These are phyloP conservation scores for Calonectria honghensis DNA, from an alignment of 2,329 filamentous ascomycete genomes.

Conservation along the genomic window DNA sequence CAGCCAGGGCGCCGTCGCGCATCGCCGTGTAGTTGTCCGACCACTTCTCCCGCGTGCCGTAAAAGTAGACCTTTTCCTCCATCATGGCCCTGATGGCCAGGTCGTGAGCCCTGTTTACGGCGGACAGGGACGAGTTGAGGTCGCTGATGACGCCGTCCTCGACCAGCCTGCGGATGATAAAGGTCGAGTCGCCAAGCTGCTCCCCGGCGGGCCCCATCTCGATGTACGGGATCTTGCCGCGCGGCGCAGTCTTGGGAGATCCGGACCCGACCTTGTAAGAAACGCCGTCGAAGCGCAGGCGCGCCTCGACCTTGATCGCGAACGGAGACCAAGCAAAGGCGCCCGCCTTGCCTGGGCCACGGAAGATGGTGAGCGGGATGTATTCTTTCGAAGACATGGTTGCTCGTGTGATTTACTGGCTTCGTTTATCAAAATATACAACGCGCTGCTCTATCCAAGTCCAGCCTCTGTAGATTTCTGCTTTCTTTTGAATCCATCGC, in stretches of 20 bases:
- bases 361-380: conserved; percentile 63
- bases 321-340: conserved; percentile 76
- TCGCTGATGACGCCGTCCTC: conserved; percentile 65
- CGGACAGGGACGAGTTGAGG: conserved; percentile 66
- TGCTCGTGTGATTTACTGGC: neutral
- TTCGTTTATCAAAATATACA: neutral
- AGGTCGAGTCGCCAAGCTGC: conserved; percentile 70
- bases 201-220: conserved; percentile 54
- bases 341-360: conserved; percentile 66
- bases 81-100: conserved; percentile 72
- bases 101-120: conserved; percentile 66
- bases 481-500: conserved; percentile 14
- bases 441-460: too few species aligned
- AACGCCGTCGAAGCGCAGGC: conserved; percentile 72
- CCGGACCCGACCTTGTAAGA: conserved; percentile 68
- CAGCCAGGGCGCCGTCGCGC: conserved; percentile 69
- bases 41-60: conserved; percentile 74
- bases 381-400: conserved; percentile 28
- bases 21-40: conserved; percentile 75
- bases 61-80: conserved; percentile 78
- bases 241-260: conserved; percentile 67
- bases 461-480: neutral
- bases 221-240: conserved; percentile 77
- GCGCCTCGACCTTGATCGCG: conserved; percentile 77
- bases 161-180: conserved; percentile 70